Evolutionary conservation across 495 filamentous ascomycete genomes (phyloP).

Genomic region (Bryoglossum gracile): DNA sequence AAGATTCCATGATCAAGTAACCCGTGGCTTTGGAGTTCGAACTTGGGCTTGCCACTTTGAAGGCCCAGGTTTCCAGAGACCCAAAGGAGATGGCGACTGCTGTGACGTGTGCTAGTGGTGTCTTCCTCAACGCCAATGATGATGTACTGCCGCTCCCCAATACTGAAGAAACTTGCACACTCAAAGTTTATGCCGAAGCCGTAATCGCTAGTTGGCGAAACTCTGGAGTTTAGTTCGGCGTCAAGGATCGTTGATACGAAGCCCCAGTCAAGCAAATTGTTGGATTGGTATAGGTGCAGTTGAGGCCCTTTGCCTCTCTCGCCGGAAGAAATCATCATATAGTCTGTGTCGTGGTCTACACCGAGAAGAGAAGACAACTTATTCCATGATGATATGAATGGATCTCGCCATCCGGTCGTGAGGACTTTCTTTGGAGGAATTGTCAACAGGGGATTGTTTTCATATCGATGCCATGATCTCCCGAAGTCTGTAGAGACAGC

Average conservation of each 20-base stretch:
- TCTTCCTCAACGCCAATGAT: slow-evolving; percentile 20
- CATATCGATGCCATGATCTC: slow-evolving; percentile 27
- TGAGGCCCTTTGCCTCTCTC: slow-evolving; percentile 25
- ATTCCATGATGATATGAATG: slow-evolving; percentile 27
- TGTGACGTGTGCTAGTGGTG: slow-evolving; percentile 3
- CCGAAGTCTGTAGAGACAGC: slow-evolving; percentile 29
- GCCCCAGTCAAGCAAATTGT: slow-evolving; percentile 30
- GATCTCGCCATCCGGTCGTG: slow-evolving; percentile 30
- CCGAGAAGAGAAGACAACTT: slow-evolving; percentile 24
- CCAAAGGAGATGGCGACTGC: slow-evolving; percentile 13
- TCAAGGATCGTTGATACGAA: slow-evolving; percentile 25
- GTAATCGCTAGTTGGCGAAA: slow-evolving; percentile 15
- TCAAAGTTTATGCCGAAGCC: slow-evolving; percentile 20
- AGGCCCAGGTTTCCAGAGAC: slow-evolving; percentile 14
- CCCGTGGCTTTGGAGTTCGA: slow-evolving; percentile 17
- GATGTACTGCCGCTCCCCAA: slow-evolving; percentile 16
- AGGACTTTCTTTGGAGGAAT: slow-evolving; percentile 24
- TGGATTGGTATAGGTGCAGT: slow-evolving; percentile 28
- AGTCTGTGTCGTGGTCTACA: slow-evolving; percentile 22
- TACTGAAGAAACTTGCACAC: slow-evolving; percentile 20
- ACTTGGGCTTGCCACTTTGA: slow-evolving; percentile 16
- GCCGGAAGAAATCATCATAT: slow-evolving; percentile 27
- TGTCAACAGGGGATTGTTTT: slow-evolving; percentile 26
- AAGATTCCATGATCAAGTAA: slow-evolving; percentile 14
- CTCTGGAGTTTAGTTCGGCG: slow-evolving; percentile 21